Base-by-base conservation (phyloP, 169 alveolate species). In the Theileria sp. region DNA sequence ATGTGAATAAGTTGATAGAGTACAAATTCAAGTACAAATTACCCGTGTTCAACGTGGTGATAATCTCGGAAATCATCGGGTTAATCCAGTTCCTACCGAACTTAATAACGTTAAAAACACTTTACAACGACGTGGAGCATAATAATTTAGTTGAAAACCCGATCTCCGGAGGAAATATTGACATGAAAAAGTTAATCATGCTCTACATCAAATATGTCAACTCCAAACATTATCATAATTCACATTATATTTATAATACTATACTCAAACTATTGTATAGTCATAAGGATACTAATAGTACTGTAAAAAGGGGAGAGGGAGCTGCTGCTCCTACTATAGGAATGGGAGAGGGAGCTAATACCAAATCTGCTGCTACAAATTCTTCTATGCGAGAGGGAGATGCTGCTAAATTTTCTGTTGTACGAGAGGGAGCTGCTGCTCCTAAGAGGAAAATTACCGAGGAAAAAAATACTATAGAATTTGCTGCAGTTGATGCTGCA, bases 21-120 rank as follows among this genome's bases (percentile, higher is more conserved):
- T 65, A 77, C 21, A 65, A 51, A 58, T 44, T 26, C 61, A 72
- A 77, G 54, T 17, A 64, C 69, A 69, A 75, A 17, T 36, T 84
- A 50, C 86, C 51, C 38, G 78, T 88, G 72, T 96, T 94, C 78
- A 89, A 96, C 19, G 97, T 96, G 10, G 92, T 94, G 2, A 97
- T 98, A 21, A 86, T 96, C 25, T 91, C 96, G 17, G 96, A 94
- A 73, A 96, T 94, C 74, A 91, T 98, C 23, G 99, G 98, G 50
- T 79, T 96, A 13, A 92, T 96, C 3, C 98, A 97, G 28, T 96
- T 98, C 98, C 98, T 96, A n/a, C 95, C 96, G 8, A 93, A 92
- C 75, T 92, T 95, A 26, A 96, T 94, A 66, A 90, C 94, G 19
- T 67, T 89, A 32, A 80, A 93, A 23, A 19, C 34, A 8, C 26